phyloP scores from a whole-genome alignment of 192 early-diverging fungal species.

The Coemansia erecta region DNA sequence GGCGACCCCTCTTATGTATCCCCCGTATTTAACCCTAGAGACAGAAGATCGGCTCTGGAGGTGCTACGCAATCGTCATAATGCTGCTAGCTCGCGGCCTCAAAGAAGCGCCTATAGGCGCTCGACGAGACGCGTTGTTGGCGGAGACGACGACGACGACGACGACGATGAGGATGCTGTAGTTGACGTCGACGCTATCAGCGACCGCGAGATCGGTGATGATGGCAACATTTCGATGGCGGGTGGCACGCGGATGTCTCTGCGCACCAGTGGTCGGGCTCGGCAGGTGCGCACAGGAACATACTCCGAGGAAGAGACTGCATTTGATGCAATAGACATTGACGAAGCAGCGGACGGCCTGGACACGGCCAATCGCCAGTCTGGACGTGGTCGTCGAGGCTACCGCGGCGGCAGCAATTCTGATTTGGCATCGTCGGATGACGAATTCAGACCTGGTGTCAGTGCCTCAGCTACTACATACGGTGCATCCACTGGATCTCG shows the following conservation, averaged over 20 bases:
- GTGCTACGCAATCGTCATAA: slow-evolving; percentile 37
- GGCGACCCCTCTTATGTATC: slow-evolving; percentile 5
- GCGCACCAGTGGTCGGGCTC: neutral
- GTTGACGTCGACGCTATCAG: slow-evolving; percentile 17
- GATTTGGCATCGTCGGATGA: slow-evolving; percentile 26
- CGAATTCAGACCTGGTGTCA: slow-evolving; percentile 18
- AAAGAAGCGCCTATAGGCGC: slow-evolving; percentile 1
- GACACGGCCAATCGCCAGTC: neutral
- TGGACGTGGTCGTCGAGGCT: slow-evolving; percentile 4
- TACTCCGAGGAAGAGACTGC: slow-evolving; percentile 2
- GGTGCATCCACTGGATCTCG: neutral
- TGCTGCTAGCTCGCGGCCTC: slow-evolving; percentile 9
- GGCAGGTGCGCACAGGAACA: neutral
- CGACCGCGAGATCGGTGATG: slow-evolving; percentile 2
- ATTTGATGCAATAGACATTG: neutral
- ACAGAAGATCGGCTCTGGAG: slow-evolving; percentile 32
- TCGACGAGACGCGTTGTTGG: slow-evolving; percentile 3
- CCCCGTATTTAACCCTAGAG: neutral
- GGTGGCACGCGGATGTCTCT: slow-evolving; percentile 1
- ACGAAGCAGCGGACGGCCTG: neutral
- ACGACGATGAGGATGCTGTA: slow-evolving; percentile 19
- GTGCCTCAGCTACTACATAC: too few species aligned
- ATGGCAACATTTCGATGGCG: slow-evolving; percentile 30
- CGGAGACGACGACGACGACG: slow-evolving; percentile 36
- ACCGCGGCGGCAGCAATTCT: neutral